Evolutionary conservation across 371 early-diverging fungal genomes (phyloP), one percentile per base, ranked within the genome.

Genomic region (Apophysomyces trapeziformis): DNA sequence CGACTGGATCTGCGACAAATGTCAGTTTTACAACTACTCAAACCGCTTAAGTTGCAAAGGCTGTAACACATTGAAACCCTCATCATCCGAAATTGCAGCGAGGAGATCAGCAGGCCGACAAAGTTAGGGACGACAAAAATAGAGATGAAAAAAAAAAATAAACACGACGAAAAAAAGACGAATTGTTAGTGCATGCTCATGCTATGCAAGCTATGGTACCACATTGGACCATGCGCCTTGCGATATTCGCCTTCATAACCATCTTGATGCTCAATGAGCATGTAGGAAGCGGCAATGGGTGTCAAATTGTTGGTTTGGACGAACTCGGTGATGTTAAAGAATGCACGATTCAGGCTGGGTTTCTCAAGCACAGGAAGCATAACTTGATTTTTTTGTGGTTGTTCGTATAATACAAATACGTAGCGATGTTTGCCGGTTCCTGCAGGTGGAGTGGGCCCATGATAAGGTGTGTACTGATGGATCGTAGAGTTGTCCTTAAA

Each of bases 321-420:
- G 63, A 70, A 70, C 6, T 46, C 45, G 13, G 35, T 58, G 47
- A 63, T 38, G 37, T 70, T 57, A 39, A 70, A 70, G 26, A 44
- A 26, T 7, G 61, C 21, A 0, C 65, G 70, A 7, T 63, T 43
- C 4, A 38, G 0, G 2, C 37, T 41, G 35, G 44, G 56, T 3
- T 58, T 45, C 38, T 57, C 58, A 12, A 65, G 32, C 7, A 44
- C 35, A 1, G 70, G 70, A 12, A 45, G 36, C 38, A 70, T 45
- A 21, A 58, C 61, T 26, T 63, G 66, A 18, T 66, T 66, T 14
- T 16, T 38, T 4, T 58, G 38, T 21, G 64, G 61, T 43, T 86
- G 85, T 37, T 77, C 69, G 69, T 72, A 84, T 41, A 86, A 63
- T 38, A 80, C 64, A 66, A 86, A 83, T 11, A 84, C 77, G 62